Evolutionary conservation across 306 rosid genomes (phyloP).

Genomic region (Alnus glutinosa): DNA sequence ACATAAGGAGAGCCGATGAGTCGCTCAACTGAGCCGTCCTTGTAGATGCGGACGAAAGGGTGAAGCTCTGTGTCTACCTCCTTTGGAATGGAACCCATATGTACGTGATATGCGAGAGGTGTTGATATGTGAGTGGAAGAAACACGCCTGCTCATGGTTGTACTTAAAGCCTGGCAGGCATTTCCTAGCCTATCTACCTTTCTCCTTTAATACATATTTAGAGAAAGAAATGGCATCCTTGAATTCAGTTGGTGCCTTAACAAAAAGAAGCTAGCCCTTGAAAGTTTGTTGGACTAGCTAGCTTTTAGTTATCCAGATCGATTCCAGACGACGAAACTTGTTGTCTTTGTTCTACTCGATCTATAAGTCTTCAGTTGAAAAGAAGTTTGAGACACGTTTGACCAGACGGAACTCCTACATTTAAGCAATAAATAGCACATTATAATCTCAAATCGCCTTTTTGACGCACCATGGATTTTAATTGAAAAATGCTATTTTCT

Average conservation of each 20-base stretch:
- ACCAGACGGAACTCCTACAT: background rate
- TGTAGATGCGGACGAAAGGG: constrained; percentile 42
- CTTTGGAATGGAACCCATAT: constrained; percentile 38
- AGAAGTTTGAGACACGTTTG: background rate
- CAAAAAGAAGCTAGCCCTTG: background rate
- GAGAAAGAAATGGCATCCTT: too few relatives aligned
- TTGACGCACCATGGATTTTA: too few relatives aligned
- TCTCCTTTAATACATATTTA: too few relatives aligned
- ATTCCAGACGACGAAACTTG: background rate
- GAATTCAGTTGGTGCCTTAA: too few relatives aligned
- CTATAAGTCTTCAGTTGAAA: background rate
- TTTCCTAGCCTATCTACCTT: too few relatives aligned
- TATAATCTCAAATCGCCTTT: too few relatives aligned
- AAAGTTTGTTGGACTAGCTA: background rate
- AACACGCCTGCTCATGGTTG: too few relatives aligned
- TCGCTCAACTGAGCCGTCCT: constrained; percentile 53
- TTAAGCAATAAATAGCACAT: background rate
- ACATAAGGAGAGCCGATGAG: constrained; percentile 33
- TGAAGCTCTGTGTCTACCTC: constrained; percentile 44
- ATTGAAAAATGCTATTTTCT: too few relatives aligned
- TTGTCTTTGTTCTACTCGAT: background rate
- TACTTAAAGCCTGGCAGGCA: too few relatives aligned
- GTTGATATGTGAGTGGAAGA: background rate
- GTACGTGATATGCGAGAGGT: background rate
- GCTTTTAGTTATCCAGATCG: too few relatives aligned